Conservation (phyloP, 2,329 filamentous ascomycete species). For the Coniochaeta ligniaria region DNA sequence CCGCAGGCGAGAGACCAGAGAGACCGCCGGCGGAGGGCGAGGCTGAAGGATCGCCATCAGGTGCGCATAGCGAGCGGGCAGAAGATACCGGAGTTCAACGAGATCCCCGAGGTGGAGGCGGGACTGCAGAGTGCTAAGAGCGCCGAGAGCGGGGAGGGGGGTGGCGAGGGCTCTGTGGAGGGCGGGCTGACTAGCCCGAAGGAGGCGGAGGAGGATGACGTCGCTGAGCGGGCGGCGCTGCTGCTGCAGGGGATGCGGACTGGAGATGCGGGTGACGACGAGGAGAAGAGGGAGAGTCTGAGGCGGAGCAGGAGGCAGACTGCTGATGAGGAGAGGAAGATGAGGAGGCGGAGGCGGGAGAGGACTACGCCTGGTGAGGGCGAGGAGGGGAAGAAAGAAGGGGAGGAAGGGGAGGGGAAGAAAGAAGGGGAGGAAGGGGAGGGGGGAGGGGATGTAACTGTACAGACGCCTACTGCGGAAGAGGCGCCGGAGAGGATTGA, state of each 20-base stretch:
- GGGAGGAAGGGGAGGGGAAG: neutral
- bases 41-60: slow-evolving; percentile 86
- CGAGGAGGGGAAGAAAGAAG: slow-evolving; percentile 31
- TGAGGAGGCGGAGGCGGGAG: slow-evolving; percentile 59
- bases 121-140: slow-evolving; percentile 20
- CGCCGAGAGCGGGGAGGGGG: slow-evolving; percentile 24
- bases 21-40: slow-evolving; percentile 77
- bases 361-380: slow-evolving; percentile 38
- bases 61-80: slow-evolving; percentile 85
- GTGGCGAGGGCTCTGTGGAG: slow-evolving; percentile 35
- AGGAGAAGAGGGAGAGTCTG: slow-evolving; percentile 51
- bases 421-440: neutral
- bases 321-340: slow-evolving; percentile 69
- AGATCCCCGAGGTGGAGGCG: slow-evolving; percentile 49
- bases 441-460: neutral
- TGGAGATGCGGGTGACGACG: slow-evolving; percentile 45
- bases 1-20: slow-evolving; percentile 84
- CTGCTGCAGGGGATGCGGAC: slow-evolving; percentile 77
- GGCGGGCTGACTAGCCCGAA: slow-evolving; percentile 40
- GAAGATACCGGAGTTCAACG: slow-evolving; percentile 68
- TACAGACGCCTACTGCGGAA: neutral
- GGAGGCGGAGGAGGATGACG: slow-evolving; percentile 56
- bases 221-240: slow-evolving; percentile 77
- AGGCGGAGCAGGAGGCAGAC: slow-evolving; percentile 59
- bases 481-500: neutral